Conservation (phyloP, 371 early-diverging fungal genomes). For the Mucor irregularis region DNA sequence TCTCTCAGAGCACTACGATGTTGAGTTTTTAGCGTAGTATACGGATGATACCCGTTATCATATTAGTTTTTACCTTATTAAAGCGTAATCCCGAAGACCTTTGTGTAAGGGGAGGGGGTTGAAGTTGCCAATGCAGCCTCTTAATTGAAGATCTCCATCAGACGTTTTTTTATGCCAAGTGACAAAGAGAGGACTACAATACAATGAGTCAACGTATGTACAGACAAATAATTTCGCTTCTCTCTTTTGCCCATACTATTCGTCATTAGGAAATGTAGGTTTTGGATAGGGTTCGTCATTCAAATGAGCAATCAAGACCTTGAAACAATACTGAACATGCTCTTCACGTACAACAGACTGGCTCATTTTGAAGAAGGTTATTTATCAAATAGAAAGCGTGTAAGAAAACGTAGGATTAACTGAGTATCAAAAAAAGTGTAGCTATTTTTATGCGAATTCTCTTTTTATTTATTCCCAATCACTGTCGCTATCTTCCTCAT, state of each 20-base stretch:
- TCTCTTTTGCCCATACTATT: constrained; percentile 39
- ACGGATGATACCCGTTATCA: neutral
- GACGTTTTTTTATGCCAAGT: constrained; percentile 68
- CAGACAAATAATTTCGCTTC: neutral
- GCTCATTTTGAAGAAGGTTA: neutral
- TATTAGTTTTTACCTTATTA: constrained; percentile 60
- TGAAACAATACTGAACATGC: constrained; percentile 79
- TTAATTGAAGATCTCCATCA: constrained; percentile 54
- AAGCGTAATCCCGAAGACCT: constrained; percentile 84
- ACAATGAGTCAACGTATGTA: no score
- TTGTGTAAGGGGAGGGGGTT: constrained; percentile 64
- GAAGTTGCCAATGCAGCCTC: constrained; percentile 96
- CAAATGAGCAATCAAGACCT: constrained; percentile 60
- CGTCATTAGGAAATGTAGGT: constrained; percentile 51
- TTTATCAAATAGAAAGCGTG: no score
- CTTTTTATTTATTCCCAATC: constrained; percentile 43
- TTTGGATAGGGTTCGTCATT: constrained; percentile 32
- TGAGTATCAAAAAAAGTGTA: no score
- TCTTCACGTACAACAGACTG: constrained; percentile 34
- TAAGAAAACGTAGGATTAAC: no score
- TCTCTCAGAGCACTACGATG: constrained; percentile 84
- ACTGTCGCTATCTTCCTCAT: constrained; percentile 42
- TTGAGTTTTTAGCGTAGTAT: neutral
- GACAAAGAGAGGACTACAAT: constrained; percentile 80
- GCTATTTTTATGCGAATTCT: no score